These are phyloP conservation scores for Hymenotorrendiella dingleyae DNA, from an alignment of 2,329 filamentous ascomycete species.

Conservation along the genomic window DNA sequence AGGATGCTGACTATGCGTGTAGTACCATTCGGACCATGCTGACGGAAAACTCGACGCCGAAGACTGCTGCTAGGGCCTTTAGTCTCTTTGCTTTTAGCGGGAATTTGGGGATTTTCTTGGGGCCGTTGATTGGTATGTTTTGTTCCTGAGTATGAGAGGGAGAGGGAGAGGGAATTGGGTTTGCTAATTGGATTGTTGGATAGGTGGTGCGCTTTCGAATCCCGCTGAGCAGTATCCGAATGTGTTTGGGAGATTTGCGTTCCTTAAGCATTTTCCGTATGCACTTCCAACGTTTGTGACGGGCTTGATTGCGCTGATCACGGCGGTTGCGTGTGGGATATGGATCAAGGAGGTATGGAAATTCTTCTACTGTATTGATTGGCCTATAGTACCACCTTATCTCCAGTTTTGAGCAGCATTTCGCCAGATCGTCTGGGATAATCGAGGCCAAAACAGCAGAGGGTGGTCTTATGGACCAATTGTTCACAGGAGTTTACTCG, in stretches of 20 bases:
- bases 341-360: slow-evolving; percentile 51
- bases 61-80: slow-evolving; percentile 68
- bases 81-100: slow-evolving; percentile 70
- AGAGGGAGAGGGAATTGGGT: too few species aligned
- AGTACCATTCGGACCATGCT: slow-evolving; percentile 67
- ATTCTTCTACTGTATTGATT: neutral
- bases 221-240: slow-evolving; percentile 58
- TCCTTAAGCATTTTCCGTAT: slow-evolving; percentile 62
- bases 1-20: neutral
- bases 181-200: too few species aligned
- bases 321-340: slow-evolving; percentile 45
- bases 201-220: slow-evolving; percentile 62
- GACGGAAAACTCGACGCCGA: slow-evolving; percentile 61
- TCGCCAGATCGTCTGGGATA: too few species aligned
- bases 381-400: too few species aligned
- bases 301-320: slow-evolving; percentile 46
- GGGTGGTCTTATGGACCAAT: too few species aligned
- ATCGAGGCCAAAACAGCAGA: too few species aligned
- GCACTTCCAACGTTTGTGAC: slow-evolving; percentile 56
- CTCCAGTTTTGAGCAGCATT: too few species aligned
- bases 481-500: too few species aligned
- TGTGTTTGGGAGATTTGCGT: slow-evolving; percentile 47
- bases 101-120: slow-evolving; percentile 69
- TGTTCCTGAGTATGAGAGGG: too few species aligned
- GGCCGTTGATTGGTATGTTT: slow-evolving; percentile 42